Base-by-base conservation (phyloP, 805 yeast species). In the Candida tammaniensis region DNA sequence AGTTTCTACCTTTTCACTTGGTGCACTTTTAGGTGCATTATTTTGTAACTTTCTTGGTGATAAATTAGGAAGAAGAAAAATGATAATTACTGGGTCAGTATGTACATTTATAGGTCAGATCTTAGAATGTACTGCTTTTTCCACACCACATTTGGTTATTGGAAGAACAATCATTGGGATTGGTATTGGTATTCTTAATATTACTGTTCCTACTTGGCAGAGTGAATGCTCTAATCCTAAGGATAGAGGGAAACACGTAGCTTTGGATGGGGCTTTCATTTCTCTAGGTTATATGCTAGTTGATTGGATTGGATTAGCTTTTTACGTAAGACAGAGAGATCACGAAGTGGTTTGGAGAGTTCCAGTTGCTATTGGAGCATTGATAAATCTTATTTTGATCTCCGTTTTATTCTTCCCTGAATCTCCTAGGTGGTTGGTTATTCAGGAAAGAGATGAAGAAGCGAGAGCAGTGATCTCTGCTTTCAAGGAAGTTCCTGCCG, bases 191-290 rank as follows among this genome's bases (percentile, higher is more conserved):
- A 57, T 81, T 50, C 76, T 75, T 51, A 80, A 87, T 12, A 77
- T 87, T 13, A 80, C 88, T 17, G 79, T 82, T 32, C 93, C 94
- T 7, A 79, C 80, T 42, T 84, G 83, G 76, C 89, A 82, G 54
- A 70, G 88, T 2, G 95, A 85, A 58, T 71, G 78, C 59, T 73
- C 87, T 24, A 73, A 72, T 36, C 74, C 86, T 7, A 74, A 71
- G 40, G 70, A 67, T 43, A 74, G 91, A 64, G 91, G 91, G 46
- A 62, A 71, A 42, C 61, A 81, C 44, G 86, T 82, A 34, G 72
- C 74, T 42, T 61, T 80, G 50, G 84, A 82, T 57, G 88, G 87
- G 31, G 72, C 83, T 15, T 72, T 80, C 19, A 77, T 81, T 42
- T 60, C 64, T 28, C 65, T 78, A 23, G 93, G 94, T 51, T 79